These are phyloP conservation scores for Peniophora sp. DNA, from an alignment of 1,284 basidiomycete genomes.

Conservation along the genomic window DNA sequence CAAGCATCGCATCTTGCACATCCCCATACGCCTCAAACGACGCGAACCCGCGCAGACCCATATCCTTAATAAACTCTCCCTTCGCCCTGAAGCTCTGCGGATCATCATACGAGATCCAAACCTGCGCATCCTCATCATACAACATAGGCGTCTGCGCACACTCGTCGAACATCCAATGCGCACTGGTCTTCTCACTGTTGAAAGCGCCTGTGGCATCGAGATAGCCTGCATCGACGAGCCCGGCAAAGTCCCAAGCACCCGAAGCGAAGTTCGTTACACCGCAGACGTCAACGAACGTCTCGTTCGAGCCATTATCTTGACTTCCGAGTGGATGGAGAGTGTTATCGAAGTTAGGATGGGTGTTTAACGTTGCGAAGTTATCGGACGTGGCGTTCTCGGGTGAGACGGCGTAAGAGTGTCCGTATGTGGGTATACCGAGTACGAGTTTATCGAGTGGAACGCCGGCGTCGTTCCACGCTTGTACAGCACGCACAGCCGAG, in stretches of 20 bases:
- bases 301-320: constrained; percentile 38
- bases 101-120: constrained; percentile 60
- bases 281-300: constrained; percentile 44
- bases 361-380: constrained; percentile 23
- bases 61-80: constrained; percentile 46
- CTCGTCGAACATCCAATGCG: constrained; percentile 46
- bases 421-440: constrained; percentile 77
- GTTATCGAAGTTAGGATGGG: constrained; percentile 45
- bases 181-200: constrained; percentile 24
- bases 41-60: constrained; percentile 51
- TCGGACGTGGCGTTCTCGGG: constrained; percentile 28
- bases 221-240: constrained; percentile 45
- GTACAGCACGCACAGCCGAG: constrained; percentile 69
- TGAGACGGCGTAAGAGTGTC: constrained; percentile 50
- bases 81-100: constrained; percentile 49
- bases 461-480: constrained; percentile 70
- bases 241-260: constrained; percentile 55
- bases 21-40: constrained; percentile 63
- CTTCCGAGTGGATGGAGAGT: constrained; percentile 41
- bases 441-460: constrained; percentile 75
- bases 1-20: constrained; percentile 44
- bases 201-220: constrained; percentile 43
- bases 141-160: constrained; percentile 67
- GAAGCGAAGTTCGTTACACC: constrained; percentile 34
- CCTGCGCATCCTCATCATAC: constrained; percentile 42